Evolutionary conservation across 148 eudicot species (phyloP).

Genomic region (Rhododendron ovatum): DNA sequence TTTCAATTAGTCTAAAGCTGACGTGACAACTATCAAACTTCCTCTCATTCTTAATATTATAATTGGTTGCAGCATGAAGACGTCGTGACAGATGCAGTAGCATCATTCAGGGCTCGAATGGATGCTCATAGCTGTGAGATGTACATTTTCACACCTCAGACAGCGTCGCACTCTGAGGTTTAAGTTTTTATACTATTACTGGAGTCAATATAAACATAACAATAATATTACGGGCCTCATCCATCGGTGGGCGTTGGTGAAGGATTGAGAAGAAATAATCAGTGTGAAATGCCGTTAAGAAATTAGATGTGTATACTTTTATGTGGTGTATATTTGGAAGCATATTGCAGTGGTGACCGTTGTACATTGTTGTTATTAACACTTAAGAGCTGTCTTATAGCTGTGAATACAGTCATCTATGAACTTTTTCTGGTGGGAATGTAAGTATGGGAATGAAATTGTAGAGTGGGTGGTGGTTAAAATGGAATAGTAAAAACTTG

Average conservation of each 20-base stretch:
- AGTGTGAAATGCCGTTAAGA: background rate
- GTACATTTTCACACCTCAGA: conserved; percentile 65
- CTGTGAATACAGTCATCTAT: background rate
- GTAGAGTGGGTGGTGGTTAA: background rate
- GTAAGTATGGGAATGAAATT: background rate
- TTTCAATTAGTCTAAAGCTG: background rate
- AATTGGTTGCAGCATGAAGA: conserved; percentile 53
- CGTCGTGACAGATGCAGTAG: conserved; percentile 36
- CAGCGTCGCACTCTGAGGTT: conserved; percentile 14
- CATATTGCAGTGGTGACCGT: background rate
- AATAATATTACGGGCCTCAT: background rate
- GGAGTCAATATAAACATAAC: background rate
- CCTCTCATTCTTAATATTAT: background rate
- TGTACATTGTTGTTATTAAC: background rate
- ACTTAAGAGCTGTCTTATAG: background rate
- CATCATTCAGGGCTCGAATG: conserved; percentile 53
- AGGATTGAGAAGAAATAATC: background rate
- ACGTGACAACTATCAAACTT: background rate
- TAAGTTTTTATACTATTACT: background rate
- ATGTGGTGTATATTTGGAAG: background rate
- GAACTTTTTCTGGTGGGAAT: no score
- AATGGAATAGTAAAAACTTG: background rate
- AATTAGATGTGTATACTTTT: background rate
- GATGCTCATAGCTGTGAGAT: conserved; percentile 72
- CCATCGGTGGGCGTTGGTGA: background rate